Evolutionary conservation across 1,284 basidiomycete species (phyloP).

Genomic region (Somion occarium): DNA sequence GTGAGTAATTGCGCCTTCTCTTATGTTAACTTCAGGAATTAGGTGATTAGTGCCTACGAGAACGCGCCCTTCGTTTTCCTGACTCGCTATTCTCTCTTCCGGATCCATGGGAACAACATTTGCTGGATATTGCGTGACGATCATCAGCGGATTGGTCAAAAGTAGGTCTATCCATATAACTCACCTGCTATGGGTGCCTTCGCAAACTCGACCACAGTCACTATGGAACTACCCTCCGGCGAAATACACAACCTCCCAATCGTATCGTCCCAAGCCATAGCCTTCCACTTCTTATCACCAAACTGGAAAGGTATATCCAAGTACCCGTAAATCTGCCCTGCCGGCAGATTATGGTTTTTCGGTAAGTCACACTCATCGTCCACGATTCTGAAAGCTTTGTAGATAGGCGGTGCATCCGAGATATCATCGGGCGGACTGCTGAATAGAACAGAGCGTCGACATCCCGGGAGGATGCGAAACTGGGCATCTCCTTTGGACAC

Average conservation of each 20-base stretch:
- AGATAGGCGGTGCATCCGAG: constrained; percentile 9
- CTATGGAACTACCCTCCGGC: constrained; percentile 20
- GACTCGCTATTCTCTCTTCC: too few relatives aligned
- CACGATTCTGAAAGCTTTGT: constrained; percentile 12
- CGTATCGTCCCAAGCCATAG: constrained; percentile 40
- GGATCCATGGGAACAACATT: too few relatives aligned
- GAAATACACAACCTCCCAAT: constrained; percentile 37
- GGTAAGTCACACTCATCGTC: constrained; percentile 9
- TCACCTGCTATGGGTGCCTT: constrained; percentile 32
- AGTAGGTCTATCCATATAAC: too few relatives aligned
- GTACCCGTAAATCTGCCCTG: constrained; percentile 6
- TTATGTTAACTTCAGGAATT: too few relatives aligned
- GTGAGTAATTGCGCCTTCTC: too few relatives aligned
- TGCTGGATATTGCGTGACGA: too few relatives aligned
- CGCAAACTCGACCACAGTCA: constrained; percentile 37
- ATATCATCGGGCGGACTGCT: constrained; percentile 23
- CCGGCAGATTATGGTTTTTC: constrained; percentile 8
- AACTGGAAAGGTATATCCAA: constrained; percentile 7
- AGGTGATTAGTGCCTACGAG: too few relatives aligned
- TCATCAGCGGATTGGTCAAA: too few relatives aligned
- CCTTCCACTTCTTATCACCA: constrained; percentile 5
- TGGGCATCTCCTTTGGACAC: neutral
- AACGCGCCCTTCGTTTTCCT: too few relatives aligned
- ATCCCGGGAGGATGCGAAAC: constrained; percentile 40
- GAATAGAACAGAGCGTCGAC: constrained; percentile 45